Conservation (phyloP, 805 yeast genomes). For the Myxozyma nipponensis region DNA sequence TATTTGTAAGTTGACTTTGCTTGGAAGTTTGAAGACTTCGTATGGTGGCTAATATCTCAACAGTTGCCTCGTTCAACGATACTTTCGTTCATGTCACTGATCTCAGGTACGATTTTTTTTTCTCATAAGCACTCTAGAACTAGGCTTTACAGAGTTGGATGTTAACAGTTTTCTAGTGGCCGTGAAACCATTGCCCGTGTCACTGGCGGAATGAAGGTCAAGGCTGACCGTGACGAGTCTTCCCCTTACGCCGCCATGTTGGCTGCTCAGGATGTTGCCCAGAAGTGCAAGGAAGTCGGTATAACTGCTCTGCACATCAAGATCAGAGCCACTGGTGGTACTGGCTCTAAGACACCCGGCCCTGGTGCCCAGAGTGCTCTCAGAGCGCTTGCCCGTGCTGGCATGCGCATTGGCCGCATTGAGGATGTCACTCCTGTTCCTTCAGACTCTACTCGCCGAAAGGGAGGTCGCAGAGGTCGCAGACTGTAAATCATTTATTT, state of each 20-base stretch:
- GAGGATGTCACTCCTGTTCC: constrained; percentile 99
- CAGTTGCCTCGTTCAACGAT: constrained; percentile 95
- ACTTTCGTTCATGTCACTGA: constrained; percentile 99
- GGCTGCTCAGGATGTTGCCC: constrained; percentile 99
- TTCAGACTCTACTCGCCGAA: constrained; percentile 97
- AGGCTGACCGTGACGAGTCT: constrained; percentile 99
- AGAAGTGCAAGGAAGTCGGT: constrained; percentile 98
- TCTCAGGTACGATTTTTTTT: constrained; percentile 41
- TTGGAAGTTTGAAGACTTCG: background rate
- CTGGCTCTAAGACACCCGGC: constrained; percentile 95
- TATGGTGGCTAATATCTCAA: background rate
- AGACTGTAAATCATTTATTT: constrained; percentile 62
- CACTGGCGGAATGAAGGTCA: constrained; percentile 99
- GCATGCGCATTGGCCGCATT: constrained; percentile 99
- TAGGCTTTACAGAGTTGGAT: background rate
- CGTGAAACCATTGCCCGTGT: constrained; percentile 99
- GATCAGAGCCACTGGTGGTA: constrained; percentile 99
- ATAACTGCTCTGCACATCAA: constrained; percentile 99
- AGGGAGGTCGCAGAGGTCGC: constrained; percentile 99
- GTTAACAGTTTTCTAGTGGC: constrained; percentile 55
- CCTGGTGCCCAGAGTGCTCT: constrained; percentile 97
- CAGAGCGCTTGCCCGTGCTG: constrained; percentile 98
- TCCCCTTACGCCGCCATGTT: constrained; percentile 99
- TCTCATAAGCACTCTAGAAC: background rate
- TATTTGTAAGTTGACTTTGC: constrained; percentile 51